Percentiles rank a stretch among this genome's conserved stretches.
phyloP scores from a whole-genome alignment of 352 stramenopile genomes.

The Phytophthora sansomeana region DNA sequence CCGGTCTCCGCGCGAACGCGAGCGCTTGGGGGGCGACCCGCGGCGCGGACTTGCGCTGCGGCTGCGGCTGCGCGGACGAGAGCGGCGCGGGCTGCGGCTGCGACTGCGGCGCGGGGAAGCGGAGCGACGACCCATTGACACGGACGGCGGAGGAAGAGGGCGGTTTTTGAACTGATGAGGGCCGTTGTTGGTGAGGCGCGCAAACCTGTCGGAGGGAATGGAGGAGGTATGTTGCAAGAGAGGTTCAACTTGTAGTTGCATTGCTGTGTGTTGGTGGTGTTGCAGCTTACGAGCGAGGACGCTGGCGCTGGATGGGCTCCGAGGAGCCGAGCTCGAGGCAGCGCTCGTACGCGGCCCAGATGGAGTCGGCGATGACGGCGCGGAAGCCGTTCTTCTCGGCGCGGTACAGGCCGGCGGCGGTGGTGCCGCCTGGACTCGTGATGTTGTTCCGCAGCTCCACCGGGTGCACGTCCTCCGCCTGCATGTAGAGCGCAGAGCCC shows the following conservation, averaged over 20 bases:
- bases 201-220: neutral
- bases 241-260: neutral
- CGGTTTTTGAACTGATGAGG: slow-evolving; percentile 9
- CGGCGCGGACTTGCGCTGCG: slow-evolving; percentile 32
- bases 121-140: slow-evolving; percentile 64
- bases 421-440: slow-evolving; percentile 95
- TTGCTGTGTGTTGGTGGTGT: neutral
- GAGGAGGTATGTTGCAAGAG: neutral
- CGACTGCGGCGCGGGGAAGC: slow-evolving; percentile 54
- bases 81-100: slow-evolving; percentile 47
- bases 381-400: slow-evolving; percentile 97
- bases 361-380: slow-evolving; percentile 93
- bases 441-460: slow-evolving; percentile 95
- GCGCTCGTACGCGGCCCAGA: slow-evolving; percentile 96
- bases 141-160: neutral
- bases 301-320: slow-evolving; percentile 70
- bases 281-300: slow-evolving; percentile 58
- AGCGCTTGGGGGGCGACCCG: slow-evolving; percentile 38
- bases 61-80: slow-evolving; percentile 46
- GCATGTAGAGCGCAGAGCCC: slow-evolving; percentile 94
- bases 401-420: slow-evolving; percentile 94
- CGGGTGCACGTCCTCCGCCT: slow-evolving; percentile 91
- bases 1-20: slow-evolving; percentile 40
- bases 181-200: slow-evolving; percentile 1
- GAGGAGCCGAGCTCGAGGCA: slow-evolving; percentile 94